phyloP scores from a whole-genome alignment of 129 eudicot species.

The Mikania micrantha region DNA sequence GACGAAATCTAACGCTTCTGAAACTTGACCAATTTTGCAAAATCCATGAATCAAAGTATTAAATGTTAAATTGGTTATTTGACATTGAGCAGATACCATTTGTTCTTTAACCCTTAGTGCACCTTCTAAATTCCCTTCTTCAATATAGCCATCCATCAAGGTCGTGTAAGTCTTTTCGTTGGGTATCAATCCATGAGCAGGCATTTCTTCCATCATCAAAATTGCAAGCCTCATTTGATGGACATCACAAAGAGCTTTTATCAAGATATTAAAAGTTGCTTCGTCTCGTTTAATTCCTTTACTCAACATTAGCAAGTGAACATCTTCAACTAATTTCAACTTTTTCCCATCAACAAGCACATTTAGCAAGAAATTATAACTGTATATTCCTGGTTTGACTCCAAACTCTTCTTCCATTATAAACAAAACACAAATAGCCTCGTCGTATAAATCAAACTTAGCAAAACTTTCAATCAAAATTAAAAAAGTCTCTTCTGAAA shows the following conservation, averaged over 20 bases:
- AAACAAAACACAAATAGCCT: constrained; percentile 72
- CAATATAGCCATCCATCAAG: constrained; percentile 82
- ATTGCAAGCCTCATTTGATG: constrained; percentile 91
- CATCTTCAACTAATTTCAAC: constrained; percentile 67
- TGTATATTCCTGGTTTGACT: constrained; percentile 45
- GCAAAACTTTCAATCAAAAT: constrained; percentile 62
- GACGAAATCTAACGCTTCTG: constrained; percentile 67
- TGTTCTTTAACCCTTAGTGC: constrained; percentile 71
- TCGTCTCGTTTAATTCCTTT: constrained; percentile 55
- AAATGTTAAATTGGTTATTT: constrained; percentile 41
- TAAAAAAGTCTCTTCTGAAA: constrained; percentile 58
- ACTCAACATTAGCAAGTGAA: constrained; percentile 58
- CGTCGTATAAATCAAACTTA: constrained; percentile 50
- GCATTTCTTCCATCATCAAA: constrained; percentile 89
- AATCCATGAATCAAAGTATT: constrained; percentile 78
- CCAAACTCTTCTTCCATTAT: constrained; percentile 71
- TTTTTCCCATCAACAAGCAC: constrained; percentile 89
- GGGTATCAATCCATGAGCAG: constrained; percentile 56
- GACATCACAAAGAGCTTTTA: constrained; percentile 80
- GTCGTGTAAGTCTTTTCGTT: constrained; percentile 87
- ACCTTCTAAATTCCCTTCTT: constrained; percentile 70
- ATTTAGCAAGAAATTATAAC: constrained; percentile 65
- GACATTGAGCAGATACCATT: constrained; percentile 68
- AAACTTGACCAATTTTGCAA: constrained; percentile 63
- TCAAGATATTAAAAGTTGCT: constrained; percentile 75